A percentile compares a stretch with the other conserved stretches of the same genome.
Conservation (phyloP, 345 rosid species). For the Eucalyptus erythrocorys region DNA sequence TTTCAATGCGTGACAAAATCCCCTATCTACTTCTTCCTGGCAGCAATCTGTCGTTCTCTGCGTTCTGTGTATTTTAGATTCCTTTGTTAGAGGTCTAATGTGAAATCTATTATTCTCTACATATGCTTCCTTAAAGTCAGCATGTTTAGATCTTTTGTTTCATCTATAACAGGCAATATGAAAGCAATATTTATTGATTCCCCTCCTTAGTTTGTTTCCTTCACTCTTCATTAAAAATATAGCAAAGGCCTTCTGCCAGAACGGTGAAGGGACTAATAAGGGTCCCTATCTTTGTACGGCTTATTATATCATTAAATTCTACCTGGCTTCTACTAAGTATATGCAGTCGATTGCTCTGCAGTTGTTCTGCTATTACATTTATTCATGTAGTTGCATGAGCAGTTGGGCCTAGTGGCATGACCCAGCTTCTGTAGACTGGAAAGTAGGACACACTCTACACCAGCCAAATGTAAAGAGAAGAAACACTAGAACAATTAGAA, state of each 20-base stretch:
- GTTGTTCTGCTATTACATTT: background rate
- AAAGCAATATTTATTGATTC: background rate
- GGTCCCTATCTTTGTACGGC: background rate
- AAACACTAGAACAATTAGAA: background rate
- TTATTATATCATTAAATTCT: background rate
- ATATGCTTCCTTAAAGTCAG: background rate
- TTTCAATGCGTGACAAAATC: background rate
- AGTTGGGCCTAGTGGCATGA: background rate
- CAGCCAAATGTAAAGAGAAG: background rate
- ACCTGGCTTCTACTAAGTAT: background rate
- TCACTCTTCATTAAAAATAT: background rate
- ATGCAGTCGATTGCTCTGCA: background rate
- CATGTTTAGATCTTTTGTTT: background rate
- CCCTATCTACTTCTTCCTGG: background rate
- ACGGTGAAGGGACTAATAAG: background rate
- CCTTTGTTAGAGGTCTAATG: background rate
- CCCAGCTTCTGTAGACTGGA: background rate
- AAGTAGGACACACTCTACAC: background rate
- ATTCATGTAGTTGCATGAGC: background rate
- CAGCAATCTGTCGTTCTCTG: background rate
- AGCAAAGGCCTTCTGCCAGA: background rate
- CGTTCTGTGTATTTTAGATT: background rate
- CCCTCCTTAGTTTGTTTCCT: background rate
- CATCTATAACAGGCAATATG: background rate
- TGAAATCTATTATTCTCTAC: background rate